Evolutionary conservation across 2,329 filamentous ascomycete genomes (phyloP).

Genomic region (Nemania serpens): DNA sequence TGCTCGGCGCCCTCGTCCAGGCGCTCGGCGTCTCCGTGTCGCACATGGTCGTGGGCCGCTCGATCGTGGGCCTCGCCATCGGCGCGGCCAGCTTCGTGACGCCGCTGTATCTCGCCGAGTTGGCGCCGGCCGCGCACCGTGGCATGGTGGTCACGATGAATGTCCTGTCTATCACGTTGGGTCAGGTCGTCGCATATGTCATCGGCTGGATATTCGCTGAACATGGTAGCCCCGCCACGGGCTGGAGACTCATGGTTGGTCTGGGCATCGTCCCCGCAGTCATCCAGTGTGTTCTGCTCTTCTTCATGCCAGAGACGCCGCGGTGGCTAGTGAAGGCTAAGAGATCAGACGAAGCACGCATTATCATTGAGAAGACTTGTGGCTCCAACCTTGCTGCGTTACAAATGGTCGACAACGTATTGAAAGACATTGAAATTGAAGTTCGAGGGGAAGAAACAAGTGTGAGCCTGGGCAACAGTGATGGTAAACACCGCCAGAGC

Average conservation of each 20-base stretch:
- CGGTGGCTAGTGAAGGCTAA: constrained; percentile 80
- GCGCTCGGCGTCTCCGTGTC: constrained; percentile 61
- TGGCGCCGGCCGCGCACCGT: constrained; percentile 75
- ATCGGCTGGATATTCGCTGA: constrained; percentile 76
- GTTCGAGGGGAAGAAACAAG: constrained; percentile 69
- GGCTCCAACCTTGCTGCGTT: constrained; percentile 49
- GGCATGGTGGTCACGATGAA: constrained; percentile 83
- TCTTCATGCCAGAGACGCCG: constrained; percentile 84
- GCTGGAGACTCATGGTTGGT: constrained; percentile 93
- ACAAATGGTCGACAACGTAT: constrained; percentile 59
- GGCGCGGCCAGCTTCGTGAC: constrained; percentile 81
- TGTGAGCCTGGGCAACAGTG: constrained; percentile 46
- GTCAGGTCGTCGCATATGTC: constrained; percentile 87
- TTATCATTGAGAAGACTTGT: constrained; percentile 64
- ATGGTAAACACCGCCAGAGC: constrained; percentile 34
- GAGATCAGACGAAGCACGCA: constrained; percentile 62
- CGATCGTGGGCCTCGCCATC: constrained; percentile 73
- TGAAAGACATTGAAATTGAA: constrained; percentile 74
- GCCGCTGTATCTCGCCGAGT: constrained; percentile 86
- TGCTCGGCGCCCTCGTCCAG: constrained; percentile 69
- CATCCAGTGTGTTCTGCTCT: constrained; percentile 70
- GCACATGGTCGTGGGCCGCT: constrained; percentile 69
- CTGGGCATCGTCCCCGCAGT: constrained; percentile 78
- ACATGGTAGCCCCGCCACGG: constrained; percentile 55
- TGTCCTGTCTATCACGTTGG: constrained; percentile 81